A percentile compares a stretch with the other conserved stretches of the same genome.
Evolutionary conservation across 2,329 filamentous ascomycete species (phyloP).

Genomic region (Arachnomyces sp.): DNA sequence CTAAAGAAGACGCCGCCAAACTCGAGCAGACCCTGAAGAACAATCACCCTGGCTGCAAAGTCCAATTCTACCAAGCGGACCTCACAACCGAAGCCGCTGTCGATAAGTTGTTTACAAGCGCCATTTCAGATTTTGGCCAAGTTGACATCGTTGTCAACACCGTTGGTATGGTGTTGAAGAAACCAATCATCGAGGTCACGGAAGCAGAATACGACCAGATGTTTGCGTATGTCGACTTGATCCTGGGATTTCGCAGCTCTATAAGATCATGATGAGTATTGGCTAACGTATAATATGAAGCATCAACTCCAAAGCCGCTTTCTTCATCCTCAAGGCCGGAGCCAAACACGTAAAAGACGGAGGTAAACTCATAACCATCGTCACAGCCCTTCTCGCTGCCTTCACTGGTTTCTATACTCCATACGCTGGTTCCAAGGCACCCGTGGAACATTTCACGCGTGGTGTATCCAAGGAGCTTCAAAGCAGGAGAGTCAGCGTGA

Average conservation of each 20-base stretch:
- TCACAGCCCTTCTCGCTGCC: slow-evolving; percentile 40
- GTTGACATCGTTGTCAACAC: slow-evolving; percentile 47
- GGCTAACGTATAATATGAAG: slow-evolving; percentile 14
- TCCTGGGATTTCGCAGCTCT: background rate
- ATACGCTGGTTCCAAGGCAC: slow-evolving; percentile 49
- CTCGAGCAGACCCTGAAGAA: slow-evolving; percentile 33
- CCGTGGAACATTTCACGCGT: slow-evolving; percentile 53
- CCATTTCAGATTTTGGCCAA: slow-evolving; percentile 35
- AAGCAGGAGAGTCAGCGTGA: slow-evolving; percentile 44
- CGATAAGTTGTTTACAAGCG: slow-evolving; percentile 34
- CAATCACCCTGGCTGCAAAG: slow-evolving; percentile 24
- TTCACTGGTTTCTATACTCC: slow-evolving; percentile 41
- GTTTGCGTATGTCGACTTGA: slow-evolving; percentile 35
- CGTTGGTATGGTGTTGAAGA: slow-evolving; percentile 44
- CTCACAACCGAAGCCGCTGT: slow-evolving; percentile 36
- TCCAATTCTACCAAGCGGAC: slow-evolving; percentile 39
- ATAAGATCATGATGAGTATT: background rate
- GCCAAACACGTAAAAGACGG: slow-evolving; percentile 37
- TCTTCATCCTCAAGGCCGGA: slow-evolving; percentile 40
- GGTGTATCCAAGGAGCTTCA: slow-evolving; percentile 51
- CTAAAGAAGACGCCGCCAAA: slow-evolving; percentile 29
- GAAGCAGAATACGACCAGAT: slow-evolving; percentile 43
- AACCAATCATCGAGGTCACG: slow-evolving; percentile 37
- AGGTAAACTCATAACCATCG: slow-evolving; percentile 43
- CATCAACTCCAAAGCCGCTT: slow-evolving; percentile 41